Evolutionary conservation across 768 basidiomycete species (phyloP), one percentile per base, ranked within the genome.

Genomic region (Mycena kentingensis): DNA sequence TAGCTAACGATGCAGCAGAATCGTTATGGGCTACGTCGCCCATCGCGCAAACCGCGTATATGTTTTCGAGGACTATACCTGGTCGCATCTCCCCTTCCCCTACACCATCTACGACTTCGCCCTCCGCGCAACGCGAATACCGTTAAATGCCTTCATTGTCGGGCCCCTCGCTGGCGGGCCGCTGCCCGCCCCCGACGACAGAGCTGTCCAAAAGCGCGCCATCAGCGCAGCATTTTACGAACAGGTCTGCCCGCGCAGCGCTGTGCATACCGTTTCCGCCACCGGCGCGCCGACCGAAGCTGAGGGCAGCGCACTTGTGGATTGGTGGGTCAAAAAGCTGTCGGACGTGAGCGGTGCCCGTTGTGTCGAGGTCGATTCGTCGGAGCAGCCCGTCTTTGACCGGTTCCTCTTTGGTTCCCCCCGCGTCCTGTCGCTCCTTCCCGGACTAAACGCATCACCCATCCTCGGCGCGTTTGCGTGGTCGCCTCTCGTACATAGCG

Each of bases 51-150:
- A 80, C 53, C 68, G 82, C 13, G 77, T 80, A 1, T 85, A 77
- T 50, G 83, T 85, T 2, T 87, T 85, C 51, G 80, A 83, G 52
- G 82, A 84, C 60, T 84, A 83, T 51, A 73, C 73, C 29, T 85
- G 82, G 82, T 83, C 83, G 0, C 79, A 77, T 42, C 56, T 70
- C 0, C 77, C 82, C 3, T 64, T 81, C 26, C 77, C 77, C 3
- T 84, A 80, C 64, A 79, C 80, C 2, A 46, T 83, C 1, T 81
- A 83, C 54, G 80, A 78, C 55, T 75, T 80, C 49, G 70, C 77
- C 0, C 69, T 84, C 47, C 74, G 82, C 19, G 77, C 80, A 4
- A 70, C 76, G 1, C 70, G 72, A 4, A 72, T 84, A 39, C 85
- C 85, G 0, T 61, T 85, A 34, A 82, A 83, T 39, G 81, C 84